Evolutionary conservation across 768 basidiomycete genomes (phyloP).

Genomic region (Cystobasidium tubakii): DNA sequence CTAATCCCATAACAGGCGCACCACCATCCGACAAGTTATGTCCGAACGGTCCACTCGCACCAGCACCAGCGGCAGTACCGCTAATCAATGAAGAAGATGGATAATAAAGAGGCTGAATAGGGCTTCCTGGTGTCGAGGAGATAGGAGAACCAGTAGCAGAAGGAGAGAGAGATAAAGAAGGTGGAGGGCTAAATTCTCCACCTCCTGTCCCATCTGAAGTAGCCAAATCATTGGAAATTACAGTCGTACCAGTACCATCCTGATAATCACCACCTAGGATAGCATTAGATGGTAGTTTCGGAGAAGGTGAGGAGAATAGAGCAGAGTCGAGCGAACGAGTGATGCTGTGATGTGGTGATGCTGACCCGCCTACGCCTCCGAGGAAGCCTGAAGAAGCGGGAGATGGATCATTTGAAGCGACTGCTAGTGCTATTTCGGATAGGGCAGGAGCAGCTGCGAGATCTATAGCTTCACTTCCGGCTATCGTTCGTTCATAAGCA

Average conservation of each 20-base stretch:
- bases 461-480: constrained; percentile 27
- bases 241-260: too few relatives aligned
- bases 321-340: not conserved
- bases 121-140: constrained; percentile 19
- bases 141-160: constrained; percentile 17
- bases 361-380: not conserved
- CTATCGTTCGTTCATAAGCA: too few relatives aligned
- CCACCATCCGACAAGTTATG: not conserved
- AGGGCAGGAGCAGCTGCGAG: constrained; percentile 24
- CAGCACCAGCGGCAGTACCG: not conserved
- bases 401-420: not conserved
- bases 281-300: not conserved
- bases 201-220: constrained; percentile 1
- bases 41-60: not conserved
- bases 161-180: constrained; percentile 13
- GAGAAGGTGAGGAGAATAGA: not conserved
- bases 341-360: not conserved
- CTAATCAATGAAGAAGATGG: not conserved
- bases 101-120: not conserved
- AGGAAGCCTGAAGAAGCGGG: not conserved
- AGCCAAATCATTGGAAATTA: not conserved
- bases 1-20: not conserved
- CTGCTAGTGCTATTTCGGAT: constrained; percentile 16
- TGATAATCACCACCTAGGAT: not conserved
- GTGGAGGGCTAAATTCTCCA: constrained; percentile 2